Base-by-base conservation (phyloP, 306 rosid genomes). In the Castanospermum australe region DNA sequence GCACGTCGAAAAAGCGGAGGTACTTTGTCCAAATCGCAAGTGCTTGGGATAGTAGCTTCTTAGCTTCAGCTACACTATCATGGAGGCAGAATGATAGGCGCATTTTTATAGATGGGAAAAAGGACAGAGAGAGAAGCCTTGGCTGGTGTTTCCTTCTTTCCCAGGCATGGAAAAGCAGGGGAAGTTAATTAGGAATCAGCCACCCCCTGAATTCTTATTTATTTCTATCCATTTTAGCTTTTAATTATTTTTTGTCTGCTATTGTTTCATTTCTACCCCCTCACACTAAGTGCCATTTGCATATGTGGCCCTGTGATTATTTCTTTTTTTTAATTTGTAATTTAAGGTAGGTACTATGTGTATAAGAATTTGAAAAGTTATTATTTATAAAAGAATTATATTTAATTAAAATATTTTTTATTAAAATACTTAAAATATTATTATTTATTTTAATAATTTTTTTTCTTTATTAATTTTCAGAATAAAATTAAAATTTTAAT, bases 21-120 rank as follows among this genome's bases (percentile, higher is more conserved):
- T 74, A 24, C 82, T 62, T 75, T 2, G 72, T 47, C 15, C 14
- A 54, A 82, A 84, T 77, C 62, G 71, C 39, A 33, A 39, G 51
- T 66, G 78, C 63, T 52, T 63, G 8, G 17, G 80, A 28, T n/a
- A 73, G 61, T 30, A 28, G 28, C 12, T 3, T 28, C 32, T n/a
- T n/a, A n/a, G n/a, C 1, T 75, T 25, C 6, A 38, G 42, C 64
- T 63, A 50, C 41, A 76, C 69, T 24, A 25, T 52, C 8, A 30
- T 47, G 42, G 60, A 52, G 18, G 9, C 36, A 42, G 0, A n/a
- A 59, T 36, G 35, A 44, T 10, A 24, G 44, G 66, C 47, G 67
- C 56, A n/a, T 41, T 5, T 70, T 75, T 36, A 66, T 42, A 67
- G 25, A 35, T 20, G 32, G 36, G 13, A 6, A 13, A 65, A 2